Conservation (phyloP, 805 yeast genomes). For the Kockiozyma suomiensis region DNA sequence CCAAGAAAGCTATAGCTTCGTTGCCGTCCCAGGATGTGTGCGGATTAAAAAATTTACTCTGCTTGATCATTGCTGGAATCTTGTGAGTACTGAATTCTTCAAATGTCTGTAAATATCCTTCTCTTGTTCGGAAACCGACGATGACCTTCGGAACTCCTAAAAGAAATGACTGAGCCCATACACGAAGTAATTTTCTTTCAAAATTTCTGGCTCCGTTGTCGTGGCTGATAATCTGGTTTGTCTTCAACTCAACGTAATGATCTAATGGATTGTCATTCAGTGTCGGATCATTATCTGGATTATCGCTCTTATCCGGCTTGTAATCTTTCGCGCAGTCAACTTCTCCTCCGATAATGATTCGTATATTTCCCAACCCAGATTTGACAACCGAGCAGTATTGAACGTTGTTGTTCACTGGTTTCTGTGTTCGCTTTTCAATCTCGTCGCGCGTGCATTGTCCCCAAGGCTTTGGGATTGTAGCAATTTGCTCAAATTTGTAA, state of each 20-base stretch:
- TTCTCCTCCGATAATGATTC: slow-evolving; percentile 79
- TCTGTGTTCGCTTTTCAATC: slow-evolving; percentile 66
- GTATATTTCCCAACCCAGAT: slow-evolving; percentile 78
- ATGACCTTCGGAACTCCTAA: slow-evolving; percentile 79
- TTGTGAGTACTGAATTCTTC: slow-evolving; percentile 80
- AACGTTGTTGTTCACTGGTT: slow-evolving; percentile 66
- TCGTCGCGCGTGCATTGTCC: slow-evolving; percentile 62
- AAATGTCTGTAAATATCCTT: slow-evolving; percentile 61
- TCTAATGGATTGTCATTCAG: slow-evolving; percentile 51
- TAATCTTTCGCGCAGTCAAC: slow-evolving; percentile 89
- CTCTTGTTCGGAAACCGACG: slow-evolving; percentile 84
- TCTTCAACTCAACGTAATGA: slow-evolving; percentile 86
- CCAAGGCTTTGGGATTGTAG: slow-evolving; percentile 79
- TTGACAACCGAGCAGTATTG: slow-evolving; percentile 81
- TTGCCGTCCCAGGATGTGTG: slow-evolving; percentile 59
- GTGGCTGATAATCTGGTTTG: slow-evolving; percentile 58
- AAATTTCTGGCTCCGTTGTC: slow-evolving; percentile 63
- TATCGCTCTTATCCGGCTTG: slow-evolving; percentile 52
- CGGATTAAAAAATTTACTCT: slow-evolving; percentile 45
- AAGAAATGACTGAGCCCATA: slow-evolving; percentile 94
- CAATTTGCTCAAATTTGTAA: slow-evolving; percentile 80
- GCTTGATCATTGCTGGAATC: slow-evolving; percentile 69
- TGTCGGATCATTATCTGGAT: slow-evolving; percentile 31
- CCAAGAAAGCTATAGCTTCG: slow-evolving; percentile 82
- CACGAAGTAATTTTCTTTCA: slow-evolving; percentile 71